A percentile compares a stretch with the other conserved stretches of the same genome.
Conservation (phyloP, 257 asterid species). For the Agastache rugosa region DNA sequence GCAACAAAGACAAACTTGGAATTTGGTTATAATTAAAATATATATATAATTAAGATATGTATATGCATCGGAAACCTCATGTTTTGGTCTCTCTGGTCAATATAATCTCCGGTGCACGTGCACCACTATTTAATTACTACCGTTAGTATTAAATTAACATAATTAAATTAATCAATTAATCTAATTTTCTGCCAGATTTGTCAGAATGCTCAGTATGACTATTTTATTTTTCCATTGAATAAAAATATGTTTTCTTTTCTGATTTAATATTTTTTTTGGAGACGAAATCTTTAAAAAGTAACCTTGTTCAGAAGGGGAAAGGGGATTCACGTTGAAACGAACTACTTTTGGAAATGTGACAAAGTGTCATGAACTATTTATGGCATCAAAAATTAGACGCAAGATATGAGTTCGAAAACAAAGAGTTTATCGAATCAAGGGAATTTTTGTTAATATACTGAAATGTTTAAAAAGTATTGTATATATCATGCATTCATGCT, state of each 20-base stretch:
- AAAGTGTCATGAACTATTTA: conserved; percentile 24
- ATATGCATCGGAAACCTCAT: conserved; percentile 46
- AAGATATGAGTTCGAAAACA: neutral
- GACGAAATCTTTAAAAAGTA: conserved; percentile 29
- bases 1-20: conserved; percentile 48
- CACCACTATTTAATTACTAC: conserved; percentile 45
- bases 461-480: neutral
- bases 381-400: conserved; percentile 20
- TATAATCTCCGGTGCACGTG: conserved; percentile 59
- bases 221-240: neutral
- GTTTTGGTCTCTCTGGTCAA: conserved; percentile 54
- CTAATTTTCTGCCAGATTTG: conserved; percentile 32
- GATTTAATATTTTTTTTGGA: neutral
- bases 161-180: conserved; percentile 1
- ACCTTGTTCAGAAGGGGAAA: conserved; percentile 26
- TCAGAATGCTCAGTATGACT: conserved; percentile 33
- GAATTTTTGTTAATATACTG: neutral
- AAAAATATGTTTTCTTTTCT: neutral
- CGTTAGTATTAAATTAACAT: neutral
- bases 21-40: conserved; percentile 36
- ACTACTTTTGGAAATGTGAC: conserved; percentile 33
- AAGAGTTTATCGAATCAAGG: conserved; percentile 23
- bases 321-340: conserved; percentile 27
- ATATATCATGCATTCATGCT: too few relatives aligned
- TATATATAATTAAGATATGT: conserved; percentile 29